A percentile compares a stretch with the other conserved stretches of the same genome.
Evolutionary conservation across 1,284 basidiomycete species (phyloP).

Genomic region (Omphalotus olearius): DNA sequence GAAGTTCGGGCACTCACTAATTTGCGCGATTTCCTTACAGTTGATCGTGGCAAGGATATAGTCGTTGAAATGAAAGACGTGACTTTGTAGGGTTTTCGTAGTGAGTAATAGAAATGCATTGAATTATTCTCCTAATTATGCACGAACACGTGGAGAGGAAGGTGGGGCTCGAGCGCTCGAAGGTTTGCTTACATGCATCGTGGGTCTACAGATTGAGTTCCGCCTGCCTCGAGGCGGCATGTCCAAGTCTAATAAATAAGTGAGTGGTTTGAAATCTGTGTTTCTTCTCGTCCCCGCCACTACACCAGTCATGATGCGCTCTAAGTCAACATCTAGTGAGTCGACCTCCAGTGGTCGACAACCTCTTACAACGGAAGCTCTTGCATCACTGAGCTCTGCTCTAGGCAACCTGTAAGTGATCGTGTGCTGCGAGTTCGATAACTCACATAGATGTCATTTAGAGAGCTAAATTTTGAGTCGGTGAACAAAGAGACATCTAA

Average conservation of each 20-base stretch:
- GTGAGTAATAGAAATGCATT: background rate
- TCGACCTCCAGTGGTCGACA: background rate
- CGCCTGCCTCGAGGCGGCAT: constrained; percentile 5
- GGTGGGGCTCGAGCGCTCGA: background rate
- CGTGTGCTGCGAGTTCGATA: background rate
- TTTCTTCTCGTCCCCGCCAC: too few relatives aligned
- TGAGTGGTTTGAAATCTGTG: too few relatives aligned
- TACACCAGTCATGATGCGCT: too few relatives aligned
- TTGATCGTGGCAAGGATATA: constrained; percentile 61
- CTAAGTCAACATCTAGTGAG: background rate
- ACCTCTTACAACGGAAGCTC: background rate
- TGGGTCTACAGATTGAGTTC: background rate
- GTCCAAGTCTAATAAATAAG: too few relatives aligned
- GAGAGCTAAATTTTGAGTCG: background rate
- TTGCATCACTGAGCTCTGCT: background rate
- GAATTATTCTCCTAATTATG: background rate
- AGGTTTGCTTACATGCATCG: background rate
- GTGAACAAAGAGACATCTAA: background rate
- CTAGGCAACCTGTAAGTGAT: constrained; percentile 2
- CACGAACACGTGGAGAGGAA: background rate
- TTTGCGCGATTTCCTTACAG: constrained; percentile 60
- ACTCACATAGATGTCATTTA: background rate
- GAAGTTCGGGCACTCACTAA: constrained; percentile 75
- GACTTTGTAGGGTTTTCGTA: background rate
- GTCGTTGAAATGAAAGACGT: constrained; percentile 52